phyloP scores from a whole-genome alignment of 805 yeast genomes.

The Cyberlindnera galapagoensis region DNA sequence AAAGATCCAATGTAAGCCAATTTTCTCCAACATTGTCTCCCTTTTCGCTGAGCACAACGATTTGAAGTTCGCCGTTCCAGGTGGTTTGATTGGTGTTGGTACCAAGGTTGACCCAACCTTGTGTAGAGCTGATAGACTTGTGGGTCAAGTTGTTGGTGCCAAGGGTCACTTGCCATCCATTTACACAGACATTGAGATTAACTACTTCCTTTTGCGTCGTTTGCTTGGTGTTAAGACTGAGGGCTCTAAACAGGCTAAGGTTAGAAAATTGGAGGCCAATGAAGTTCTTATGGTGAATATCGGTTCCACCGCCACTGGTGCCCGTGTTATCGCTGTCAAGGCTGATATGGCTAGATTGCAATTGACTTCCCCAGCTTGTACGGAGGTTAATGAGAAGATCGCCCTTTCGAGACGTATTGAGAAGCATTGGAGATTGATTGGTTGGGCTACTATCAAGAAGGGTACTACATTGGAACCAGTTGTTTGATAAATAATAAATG shows the following conservation, averaged over 20 bases:
- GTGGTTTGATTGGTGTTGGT: slow-evolving; percentile 99
- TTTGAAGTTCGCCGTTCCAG: slow-evolving; percentile 98
- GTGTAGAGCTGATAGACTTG: slow-evolving; percentile 98
- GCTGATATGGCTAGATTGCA: slow-evolving; percentile 99
- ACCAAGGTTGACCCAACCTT: slow-evolving; percentile 97
- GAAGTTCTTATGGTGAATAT: slow-evolving; percentile 98
- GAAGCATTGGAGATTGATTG: slow-evolving; percentile 99
- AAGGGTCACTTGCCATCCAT: slow-evolving; percentile 93
- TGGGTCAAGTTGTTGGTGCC: slow-evolving; percentile 98
- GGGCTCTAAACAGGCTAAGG: slow-evolving; percentile 95
- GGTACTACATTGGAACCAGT: slow-evolving; percentile 82
- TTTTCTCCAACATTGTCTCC: slow-evolving; percentile 88
- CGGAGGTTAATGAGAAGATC: slow-evolving; percentile 96
- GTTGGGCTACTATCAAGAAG: slow-evolving; percentile 98
- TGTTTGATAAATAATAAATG: no score
- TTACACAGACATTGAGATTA: slow-evolving; percentile 95
- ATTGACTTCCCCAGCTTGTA: slow-evolving; percentile 97
- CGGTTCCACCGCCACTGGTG: slow-evolving; percentile 99
- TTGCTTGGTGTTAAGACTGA: slow-evolving; percentile 97
- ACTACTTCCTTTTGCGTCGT: slow-evolving; percentile 93
- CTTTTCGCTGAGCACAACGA: slow-evolving; percentile 97
- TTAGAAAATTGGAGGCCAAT: slow-evolving; percentile 85
- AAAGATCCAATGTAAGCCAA: slow-evolving; percentile 91
- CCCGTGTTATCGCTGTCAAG: slow-evolving; percentile 94
- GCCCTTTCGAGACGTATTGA: slow-evolving; percentile 98